Percentiles rank a stretch among this genome's conserved stretches.
Evolutionary conservation across 345 rosid species (phyloP).

Genomic region (Moricandia moricandioides): DNA sequence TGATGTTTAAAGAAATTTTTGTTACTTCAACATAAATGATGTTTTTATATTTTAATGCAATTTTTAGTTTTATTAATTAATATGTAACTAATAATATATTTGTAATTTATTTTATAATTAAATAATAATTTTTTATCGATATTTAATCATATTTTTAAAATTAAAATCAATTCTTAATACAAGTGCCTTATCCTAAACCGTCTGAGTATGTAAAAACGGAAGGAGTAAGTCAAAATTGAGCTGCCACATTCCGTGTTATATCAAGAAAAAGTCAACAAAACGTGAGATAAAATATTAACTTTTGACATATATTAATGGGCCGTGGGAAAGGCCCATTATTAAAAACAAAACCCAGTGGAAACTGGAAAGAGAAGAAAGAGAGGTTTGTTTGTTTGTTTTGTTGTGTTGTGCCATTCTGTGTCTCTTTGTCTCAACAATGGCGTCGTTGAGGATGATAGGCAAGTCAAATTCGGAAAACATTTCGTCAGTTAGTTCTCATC

Average conservation of each 20-base stretch:
- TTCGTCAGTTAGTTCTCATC: background rate
- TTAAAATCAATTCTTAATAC: background rate
- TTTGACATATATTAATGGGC: conserved; percentile 1
- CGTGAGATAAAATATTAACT: background rate
- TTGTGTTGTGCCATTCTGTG: background rate
- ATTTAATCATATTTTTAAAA: background rate
- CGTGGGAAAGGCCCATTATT: conserved; percentile 1
- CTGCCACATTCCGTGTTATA: background rate
- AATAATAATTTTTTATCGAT: too few relatives aligned
- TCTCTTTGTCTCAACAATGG: conserved; percentile 44
- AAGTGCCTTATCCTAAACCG: too few relatives aligned
- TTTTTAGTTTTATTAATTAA: too few relatives aligned
- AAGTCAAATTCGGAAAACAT: conserved; percentile 41
- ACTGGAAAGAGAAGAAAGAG: too few relatives aligned
- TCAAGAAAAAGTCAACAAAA: background rate
- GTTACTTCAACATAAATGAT: too few relatives aligned
- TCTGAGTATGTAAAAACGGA: too few relatives aligned
- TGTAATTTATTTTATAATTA: too few relatives aligned
- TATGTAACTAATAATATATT: too few relatives aligned
- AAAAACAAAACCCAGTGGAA: background rate
- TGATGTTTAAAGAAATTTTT: too few relatives aligned
- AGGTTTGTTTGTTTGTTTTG: background rate
- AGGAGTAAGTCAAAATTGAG: background rate
- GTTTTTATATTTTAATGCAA: too few relatives aligned
- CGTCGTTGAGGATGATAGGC: conserved; percentile 76